Evolutionary conservation across 345 rosid genomes (phyloP).

Genomic region (Arabis alpina): DNA sequence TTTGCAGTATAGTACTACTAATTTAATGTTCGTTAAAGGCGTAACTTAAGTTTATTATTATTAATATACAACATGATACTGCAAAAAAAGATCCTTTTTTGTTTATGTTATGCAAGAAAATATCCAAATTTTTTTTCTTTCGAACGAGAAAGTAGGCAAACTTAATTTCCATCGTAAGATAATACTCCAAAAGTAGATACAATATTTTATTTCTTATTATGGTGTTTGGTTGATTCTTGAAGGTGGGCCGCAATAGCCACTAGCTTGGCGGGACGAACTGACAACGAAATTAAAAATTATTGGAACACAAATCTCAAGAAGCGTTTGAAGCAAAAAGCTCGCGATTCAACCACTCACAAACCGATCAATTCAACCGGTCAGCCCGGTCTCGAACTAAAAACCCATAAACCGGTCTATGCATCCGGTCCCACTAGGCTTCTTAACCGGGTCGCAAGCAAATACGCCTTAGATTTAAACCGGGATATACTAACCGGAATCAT

Average conservation of each 20-base stretch:
- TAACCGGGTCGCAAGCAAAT: constrained; percentile 41
- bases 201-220: neutral
- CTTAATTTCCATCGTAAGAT: too few species aligned
- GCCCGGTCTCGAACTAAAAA: neutral
- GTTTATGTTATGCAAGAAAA: too few species aligned
- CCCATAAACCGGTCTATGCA: neutral
- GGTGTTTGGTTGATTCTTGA: constrained; percentile 2
- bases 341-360: constrained; percentile 55
- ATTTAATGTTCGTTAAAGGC: too few species aligned
- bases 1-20: too few species aligned
- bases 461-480: constrained; percentile 37
- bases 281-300: constrained; percentile 62
- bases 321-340: constrained; percentile 46
- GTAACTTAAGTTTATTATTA: too few species aligned
- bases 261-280: constrained; percentile 53
- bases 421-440: constrained; percentile 37
- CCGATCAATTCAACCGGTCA: constrained; percentile 26
- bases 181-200: neutral
- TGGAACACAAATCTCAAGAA: constrained; percentile 68
- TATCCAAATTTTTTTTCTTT: too few species aligned
- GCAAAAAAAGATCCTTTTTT: too few species aligned
- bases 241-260: constrained; percentile 66
- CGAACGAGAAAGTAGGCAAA: too few species aligned
- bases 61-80: too few species aligned
- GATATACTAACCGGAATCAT: constrained; percentile 36